phyloP scores from a whole-genome alignment of 768 basidiomycete genomes.

The Lactarius hengduanensis region DNA sequence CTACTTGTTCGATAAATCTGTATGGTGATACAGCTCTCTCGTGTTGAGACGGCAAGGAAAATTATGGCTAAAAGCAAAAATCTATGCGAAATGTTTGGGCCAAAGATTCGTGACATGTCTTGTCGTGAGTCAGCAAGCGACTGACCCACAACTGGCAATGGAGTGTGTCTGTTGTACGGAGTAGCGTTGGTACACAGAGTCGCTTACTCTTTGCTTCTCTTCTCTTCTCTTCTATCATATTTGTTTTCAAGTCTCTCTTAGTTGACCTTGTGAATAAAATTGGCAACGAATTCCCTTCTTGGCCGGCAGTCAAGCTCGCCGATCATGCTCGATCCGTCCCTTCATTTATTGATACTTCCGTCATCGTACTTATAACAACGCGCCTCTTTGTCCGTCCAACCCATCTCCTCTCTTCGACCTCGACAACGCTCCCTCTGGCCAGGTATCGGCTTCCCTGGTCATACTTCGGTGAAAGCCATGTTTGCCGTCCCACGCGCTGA shows the following conservation, averaged over 20 bases:
- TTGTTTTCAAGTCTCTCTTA: neutral
- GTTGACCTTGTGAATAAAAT: neutral
- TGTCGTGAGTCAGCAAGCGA: neutral
- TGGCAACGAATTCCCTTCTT: neutral
- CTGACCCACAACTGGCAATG: neutral
- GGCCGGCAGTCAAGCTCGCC: conserved; percentile 1
- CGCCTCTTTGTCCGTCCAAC: neutral
- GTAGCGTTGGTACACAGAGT: neutral
- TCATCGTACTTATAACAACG: conserved; percentile 7
- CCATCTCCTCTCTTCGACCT: neutral
- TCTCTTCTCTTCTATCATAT: neutral
- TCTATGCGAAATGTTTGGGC: neutral
- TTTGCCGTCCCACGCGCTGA: conserved; percentile 13
- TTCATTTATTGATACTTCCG: neutral
- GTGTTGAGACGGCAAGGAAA: conserved; percentile 1
- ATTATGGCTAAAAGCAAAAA: neutral
- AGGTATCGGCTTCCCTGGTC: neutral
- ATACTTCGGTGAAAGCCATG: conserved; percentile 15
- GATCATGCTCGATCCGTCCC: conserved; percentile 24
- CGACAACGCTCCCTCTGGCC: neutral
- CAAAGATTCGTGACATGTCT: neutral
- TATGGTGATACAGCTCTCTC: conserved; percentile 16
- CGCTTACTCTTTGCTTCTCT: neutral
- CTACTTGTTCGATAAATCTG: conserved; percentile 23
- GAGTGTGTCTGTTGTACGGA: neutral